A percentile compares a stretch with the other conserved stretches of the same genome.
Conservation (phyloP, 192 early-diverging fungal genomes). For the Entomortierella beljakovae region DNA sequence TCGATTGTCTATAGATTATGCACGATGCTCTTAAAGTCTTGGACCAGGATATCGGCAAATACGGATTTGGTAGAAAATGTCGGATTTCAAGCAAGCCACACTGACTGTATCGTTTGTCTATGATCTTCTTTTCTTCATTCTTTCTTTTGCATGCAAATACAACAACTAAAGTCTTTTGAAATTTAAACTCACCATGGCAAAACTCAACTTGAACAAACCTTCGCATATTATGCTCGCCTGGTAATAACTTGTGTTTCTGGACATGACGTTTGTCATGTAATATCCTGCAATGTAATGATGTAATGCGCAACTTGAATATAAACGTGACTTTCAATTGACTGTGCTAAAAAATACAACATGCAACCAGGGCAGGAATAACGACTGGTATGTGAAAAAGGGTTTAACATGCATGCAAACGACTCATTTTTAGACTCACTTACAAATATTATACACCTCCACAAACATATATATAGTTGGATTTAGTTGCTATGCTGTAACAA, state of each 20-base stretch:
- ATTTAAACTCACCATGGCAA: slow-evolving; percentile 9
- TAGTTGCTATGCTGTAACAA: slow-evolving; percentile 22
- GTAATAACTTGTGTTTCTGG: too few relatives aligned
- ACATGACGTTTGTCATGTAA: too few relatives aligned
- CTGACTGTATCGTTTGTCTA: too few relatives aligned
- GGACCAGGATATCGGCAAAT: too few relatives aligned
- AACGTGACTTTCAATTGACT: too few relatives aligned
- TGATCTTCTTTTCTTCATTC: background rate
- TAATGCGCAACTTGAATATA: too few relatives aligned
- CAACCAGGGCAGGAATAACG: background rate
- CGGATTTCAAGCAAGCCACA: too few relatives aligned
- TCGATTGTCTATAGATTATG: too few relatives aligned
- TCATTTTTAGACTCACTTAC: background rate
- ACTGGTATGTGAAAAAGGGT: background rate
- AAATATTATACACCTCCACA: too few relatives aligned
- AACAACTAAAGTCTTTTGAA: background rate
- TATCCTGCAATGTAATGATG: too few relatives aligned
- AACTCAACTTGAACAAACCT: slow-evolving; percentile 49
- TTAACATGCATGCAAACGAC: background rate
- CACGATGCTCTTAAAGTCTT: too few relatives aligned
- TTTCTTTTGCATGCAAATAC: background rate
- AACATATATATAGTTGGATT: slow-evolving; percentile 28
- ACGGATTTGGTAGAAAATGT: too few relatives aligned
- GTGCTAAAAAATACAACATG: background rate
- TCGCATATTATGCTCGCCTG: slow-evolving; percentile 53